Evolutionary conservation across 2,329 filamentous ascomycete species (phyloP).

Genomic region (Clarireedia paspali): DNA sequence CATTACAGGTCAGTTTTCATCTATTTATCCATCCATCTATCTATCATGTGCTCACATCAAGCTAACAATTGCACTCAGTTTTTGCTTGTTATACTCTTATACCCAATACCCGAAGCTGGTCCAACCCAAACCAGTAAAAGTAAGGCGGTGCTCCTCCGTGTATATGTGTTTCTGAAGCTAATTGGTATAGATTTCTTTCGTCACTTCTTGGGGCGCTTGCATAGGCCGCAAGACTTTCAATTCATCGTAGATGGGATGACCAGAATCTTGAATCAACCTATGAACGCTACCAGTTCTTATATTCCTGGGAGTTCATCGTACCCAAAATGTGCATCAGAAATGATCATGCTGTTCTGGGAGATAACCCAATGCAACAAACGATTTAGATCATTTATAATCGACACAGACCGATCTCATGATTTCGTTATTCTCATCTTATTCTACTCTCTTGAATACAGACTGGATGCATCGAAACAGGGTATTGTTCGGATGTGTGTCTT

Average conservation of each 20-base stretch:
- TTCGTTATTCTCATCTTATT: constrained; percentile 87
- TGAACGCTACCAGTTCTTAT: constrained; percentile 83
- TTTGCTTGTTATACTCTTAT: constrained; percentile 76
- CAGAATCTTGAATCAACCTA: constrained; percentile 82
- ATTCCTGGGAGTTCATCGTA: constrained; percentile 74
- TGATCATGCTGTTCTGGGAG: constrained; percentile 97
- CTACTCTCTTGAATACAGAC: constrained; percentile 84
- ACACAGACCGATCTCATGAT: constrained; percentile 87
- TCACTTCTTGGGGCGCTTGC: constrained; percentile 72
- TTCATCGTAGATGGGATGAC: constrained; percentile 95
- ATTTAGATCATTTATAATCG: constrained; percentile 93
- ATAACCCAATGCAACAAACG: constrained; percentile 94
- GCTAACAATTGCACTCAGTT: constrained; percentile 42
- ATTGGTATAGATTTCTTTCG: constrained; percentile 63
- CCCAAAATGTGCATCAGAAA: constrained; percentile 84
- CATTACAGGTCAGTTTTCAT: constrained; percentile 45
- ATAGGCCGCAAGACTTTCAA: constrained; percentile 93
- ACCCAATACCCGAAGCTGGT: constrained; percentile 75
- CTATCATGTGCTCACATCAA: background rate
- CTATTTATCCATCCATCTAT: too few relatives aligned
- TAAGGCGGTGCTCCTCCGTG: constrained; percentile 9
- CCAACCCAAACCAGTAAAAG: constrained; percentile 63
- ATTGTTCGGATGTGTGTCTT: constrained; percentile 97
- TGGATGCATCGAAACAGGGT: constrained; percentile 80
- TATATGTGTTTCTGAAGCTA: constrained; percentile 1